These are phyloP conservation scores for Coffea eugenioides DNA, from an alignment of 257 asterid genomes.

Conservation along the genomic window DNA sequence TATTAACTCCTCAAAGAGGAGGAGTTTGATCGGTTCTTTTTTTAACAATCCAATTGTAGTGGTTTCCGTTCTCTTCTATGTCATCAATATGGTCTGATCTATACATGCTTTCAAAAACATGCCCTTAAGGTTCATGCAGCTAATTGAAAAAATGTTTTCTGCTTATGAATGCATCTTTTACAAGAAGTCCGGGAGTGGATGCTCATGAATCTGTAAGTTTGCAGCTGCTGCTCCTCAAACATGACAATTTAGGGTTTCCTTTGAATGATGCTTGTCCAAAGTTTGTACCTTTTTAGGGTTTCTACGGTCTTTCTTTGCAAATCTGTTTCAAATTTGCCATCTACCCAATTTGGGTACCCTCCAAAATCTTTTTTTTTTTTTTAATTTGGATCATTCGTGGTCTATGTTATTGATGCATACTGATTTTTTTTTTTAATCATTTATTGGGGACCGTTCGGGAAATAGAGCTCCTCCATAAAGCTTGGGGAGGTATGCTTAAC, in stretches of 20 bases:
- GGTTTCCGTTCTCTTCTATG: not conserved
- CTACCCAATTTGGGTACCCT: not conserved
- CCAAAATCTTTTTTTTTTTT: not conserved
- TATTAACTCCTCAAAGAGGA: constrained; percentile 10
- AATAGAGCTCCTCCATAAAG: not conserved
- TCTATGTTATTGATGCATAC: not conserved
- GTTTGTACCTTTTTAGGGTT: constrained; percentile 16
- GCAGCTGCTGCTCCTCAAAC: not conserved
- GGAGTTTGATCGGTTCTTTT: constrained; percentile 5
- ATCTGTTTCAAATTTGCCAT: not conserved
- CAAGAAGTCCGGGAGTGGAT: not conserved
- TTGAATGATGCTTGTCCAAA: not conserved
- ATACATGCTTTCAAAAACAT: not conserved
- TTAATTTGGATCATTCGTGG: too few species aligned
- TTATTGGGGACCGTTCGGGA: not conserved
- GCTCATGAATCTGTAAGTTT: constrained; percentile 1
- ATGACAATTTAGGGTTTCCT: not conserved
- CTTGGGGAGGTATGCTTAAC: not conserved
- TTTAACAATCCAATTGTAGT: not conserved
- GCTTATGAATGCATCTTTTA: not conserved
- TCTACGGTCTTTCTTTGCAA: not conserved
- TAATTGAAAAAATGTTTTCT: not conserved
- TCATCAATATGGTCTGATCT: constrained; percentile 16
- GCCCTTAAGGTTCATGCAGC: constrained; percentile 1
- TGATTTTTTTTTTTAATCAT: not conserved